Conservation (phyloP, 1,284 basidiomycete species). For the Dichomitus squalens region DNA sequence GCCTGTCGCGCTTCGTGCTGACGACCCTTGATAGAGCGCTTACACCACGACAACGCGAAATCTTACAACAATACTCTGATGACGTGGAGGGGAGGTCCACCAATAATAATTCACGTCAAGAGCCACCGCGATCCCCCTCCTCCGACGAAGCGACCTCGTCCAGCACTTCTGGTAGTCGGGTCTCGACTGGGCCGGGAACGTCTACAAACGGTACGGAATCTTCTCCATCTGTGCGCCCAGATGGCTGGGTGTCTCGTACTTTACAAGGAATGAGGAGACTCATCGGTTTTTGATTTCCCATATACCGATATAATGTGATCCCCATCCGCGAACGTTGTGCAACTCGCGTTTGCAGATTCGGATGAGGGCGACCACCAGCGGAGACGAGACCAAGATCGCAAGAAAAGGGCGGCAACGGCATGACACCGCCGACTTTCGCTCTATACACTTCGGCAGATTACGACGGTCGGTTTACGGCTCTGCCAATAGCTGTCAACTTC, state of each 20-base stretch:
- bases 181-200: conserved; percentile 26
- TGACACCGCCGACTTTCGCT: not conserved
- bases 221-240: conserved; percentile 56
- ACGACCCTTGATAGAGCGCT: conserved; percentile 60
- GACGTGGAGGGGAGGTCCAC: conserved; percentile 77
- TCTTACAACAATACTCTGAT: conserved; percentile 91
- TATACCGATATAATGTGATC: conserved; percentile 38
- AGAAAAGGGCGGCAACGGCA: conserved; percentile 27
- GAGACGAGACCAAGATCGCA: conserved; percentile 28
- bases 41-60: conserved; percentile 81
- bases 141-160: conserved; percentile 22
- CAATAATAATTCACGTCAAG: conserved; percentile 23
- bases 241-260: conserved; percentile 68
- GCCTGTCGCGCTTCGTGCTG: conserved; percentile 16
- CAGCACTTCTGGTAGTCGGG: conserved; percentile 14
- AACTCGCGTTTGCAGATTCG: conserved; percentile 6
- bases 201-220: conserved; percentile 75
- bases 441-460: conserved; percentile 8
- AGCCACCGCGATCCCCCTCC: conserved; percentile 17
- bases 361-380: conserved; percentile 19
- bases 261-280: conserved; percentile 69
- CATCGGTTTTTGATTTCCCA: conserved; percentile 67
- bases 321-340: conserved; percentile 6
- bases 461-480: not conserved
- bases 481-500: conserved; percentile 15